These are phyloP conservation scores for Xylariaceae sp. DNA, from an alignment of 2,329 filamentous ascomycete species.

Conservation along the genomic window DNA sequence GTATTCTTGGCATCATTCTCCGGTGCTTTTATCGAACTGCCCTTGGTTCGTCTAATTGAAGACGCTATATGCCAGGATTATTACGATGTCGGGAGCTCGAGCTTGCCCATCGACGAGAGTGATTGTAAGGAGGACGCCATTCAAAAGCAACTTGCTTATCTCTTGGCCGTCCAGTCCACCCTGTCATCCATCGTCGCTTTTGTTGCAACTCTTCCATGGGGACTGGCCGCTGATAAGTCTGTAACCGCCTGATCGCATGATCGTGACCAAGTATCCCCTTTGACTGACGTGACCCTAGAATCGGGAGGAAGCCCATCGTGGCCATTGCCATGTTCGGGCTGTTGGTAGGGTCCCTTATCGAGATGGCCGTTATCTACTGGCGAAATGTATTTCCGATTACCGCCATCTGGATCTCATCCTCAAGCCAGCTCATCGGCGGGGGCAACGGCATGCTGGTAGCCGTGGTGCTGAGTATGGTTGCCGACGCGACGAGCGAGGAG, in stretches of 20 bases:
- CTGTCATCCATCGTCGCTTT: slow-evolving; percentile 32
- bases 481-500: slow-evolving; percentile 30
- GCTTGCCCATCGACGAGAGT: slow-evolving; percentile 32
- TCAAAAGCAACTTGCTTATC: slow-evolving; percentile 34
- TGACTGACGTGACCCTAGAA: slow-evolving; percentile 16
- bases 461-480: slow-evolving; percentile 33
- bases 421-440: slow-evolving; percentile 33
- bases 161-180: slow-evolving; percentile 30
- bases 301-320: slow-evolving; percentile 35
- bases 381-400: slow-evolving; percentile 32
- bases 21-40: slow-evolving; percentile 30
- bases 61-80: slow-evolving; percentile 36
- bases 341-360: slow-evolving; percentile 24
- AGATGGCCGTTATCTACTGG: slow-evolving; percentile 31
- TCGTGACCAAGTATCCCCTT: not conserved
- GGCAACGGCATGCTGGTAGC: slow-evolving; percentile 31
- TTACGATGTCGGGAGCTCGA: slow-evolving; percentile 25
- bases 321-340: slow-evolving; percentile 31
- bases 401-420: slow-evolving; percentile 32
- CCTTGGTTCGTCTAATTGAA: slow-evolving; percentile 33
- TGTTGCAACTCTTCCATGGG: slow-evolving; percentile 36
- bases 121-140: slow-evolving; percentile 32
- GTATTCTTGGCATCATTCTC: slow-evolving; percentile 31
- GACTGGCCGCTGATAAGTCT: slow-evolving; percentile 31
- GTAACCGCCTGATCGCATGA: not conserved